phyloP scores from a whole-genome alignment of 1,139 yeast genomes.

The Geotrichum aggregatum region DNA sequence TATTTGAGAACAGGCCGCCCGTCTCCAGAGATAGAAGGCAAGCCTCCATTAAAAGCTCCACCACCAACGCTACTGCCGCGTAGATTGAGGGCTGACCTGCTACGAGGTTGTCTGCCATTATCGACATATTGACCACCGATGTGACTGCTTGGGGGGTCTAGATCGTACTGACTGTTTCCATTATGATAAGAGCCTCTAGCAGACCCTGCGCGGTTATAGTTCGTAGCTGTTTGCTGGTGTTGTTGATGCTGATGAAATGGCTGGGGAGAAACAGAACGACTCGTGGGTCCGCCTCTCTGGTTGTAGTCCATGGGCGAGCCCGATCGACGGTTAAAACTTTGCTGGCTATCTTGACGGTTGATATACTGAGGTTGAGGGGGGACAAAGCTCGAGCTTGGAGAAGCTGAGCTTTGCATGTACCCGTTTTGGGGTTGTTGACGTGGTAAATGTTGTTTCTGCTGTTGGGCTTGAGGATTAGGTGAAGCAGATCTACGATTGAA shows the following conservation, averaged over 20 bases:
- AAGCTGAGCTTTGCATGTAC: background rate
- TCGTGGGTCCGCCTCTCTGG: background rate
- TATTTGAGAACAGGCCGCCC: conserved; percentile 55
- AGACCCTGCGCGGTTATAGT: conserved; percentile 1
- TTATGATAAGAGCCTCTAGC: conserved; percentile 1
- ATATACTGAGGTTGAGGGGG: conserved; percentile 1
- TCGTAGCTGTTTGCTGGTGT: background rate
- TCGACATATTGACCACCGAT: background rate
- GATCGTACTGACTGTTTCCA: background rate
- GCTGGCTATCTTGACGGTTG: background rate
- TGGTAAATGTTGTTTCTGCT: background rate
- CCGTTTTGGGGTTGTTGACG: too few relatives aligned
- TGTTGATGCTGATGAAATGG: background rate
- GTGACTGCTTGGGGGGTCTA: background rate
- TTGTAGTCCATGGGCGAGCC: background rate
- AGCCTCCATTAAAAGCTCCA: background rate
- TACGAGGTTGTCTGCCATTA: background rate
- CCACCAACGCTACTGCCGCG: conserved; percentile 6
- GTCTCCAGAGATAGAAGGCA: conserved; percentile 42
- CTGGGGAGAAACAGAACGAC: background rate
- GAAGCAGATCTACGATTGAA: background rate
- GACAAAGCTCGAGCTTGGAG: background rate
- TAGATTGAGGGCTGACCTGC: conserved; percentile 1
- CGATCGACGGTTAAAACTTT: background rate
- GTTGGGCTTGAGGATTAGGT: background rate